Evolutionary conservation across 139 green algal genomes (phyloP), one percentile per base, ranked within the genome.

Genomic region (Chlorella sp.): DNA sequence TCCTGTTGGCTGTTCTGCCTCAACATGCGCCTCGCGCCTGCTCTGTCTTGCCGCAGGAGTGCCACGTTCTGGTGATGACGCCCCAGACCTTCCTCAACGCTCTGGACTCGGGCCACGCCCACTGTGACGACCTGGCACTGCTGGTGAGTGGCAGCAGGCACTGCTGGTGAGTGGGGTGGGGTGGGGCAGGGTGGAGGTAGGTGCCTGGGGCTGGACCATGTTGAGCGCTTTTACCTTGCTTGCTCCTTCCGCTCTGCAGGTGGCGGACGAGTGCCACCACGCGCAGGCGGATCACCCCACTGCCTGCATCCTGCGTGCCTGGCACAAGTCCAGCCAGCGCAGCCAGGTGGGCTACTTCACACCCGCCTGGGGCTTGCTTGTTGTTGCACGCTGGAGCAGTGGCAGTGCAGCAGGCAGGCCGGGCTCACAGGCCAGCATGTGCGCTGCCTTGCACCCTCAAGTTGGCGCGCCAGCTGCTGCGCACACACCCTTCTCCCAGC

Each of bases 191-290:
- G 30, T 40, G 62, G n/a, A n/a, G n/a, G n/a, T n/a, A n/a, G n/a
- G n/a, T n/a, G n/a, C n/a, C n/a, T n/a, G n/a, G n/a, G n/a, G n/a
- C n/a, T n/a, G n/a, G n/a, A n/a, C n/a, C n/a, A n/a, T n/a, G n/a
- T n/a, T n/a, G n/a, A n/a, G n/a, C n/a, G n/a, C n/a, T n/a, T 22
- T 34, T 11, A 30, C 7, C 64, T 43, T 40, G 64, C 64, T 7
- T 43, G 64, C 64, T 72, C 44, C 7, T 41, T 22, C 69, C 11
- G 38, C 73, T 2, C 73, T 72, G 76, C 76, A 83, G 76, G 40
- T 83, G 24, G 40, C 76, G 44, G 79, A 84, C 65, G 79, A 84
- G 79, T 84, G 79, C 64, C 79, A 84, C 64, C 79, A 84, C n/a
- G 79, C 79, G 44, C 56, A 58, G 65, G 79, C 30, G 0, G n/a